Evolutionary conservation across 768 basidiomycete genomes (phyloP).

Genomic region (Boletus sp.): DNA sequence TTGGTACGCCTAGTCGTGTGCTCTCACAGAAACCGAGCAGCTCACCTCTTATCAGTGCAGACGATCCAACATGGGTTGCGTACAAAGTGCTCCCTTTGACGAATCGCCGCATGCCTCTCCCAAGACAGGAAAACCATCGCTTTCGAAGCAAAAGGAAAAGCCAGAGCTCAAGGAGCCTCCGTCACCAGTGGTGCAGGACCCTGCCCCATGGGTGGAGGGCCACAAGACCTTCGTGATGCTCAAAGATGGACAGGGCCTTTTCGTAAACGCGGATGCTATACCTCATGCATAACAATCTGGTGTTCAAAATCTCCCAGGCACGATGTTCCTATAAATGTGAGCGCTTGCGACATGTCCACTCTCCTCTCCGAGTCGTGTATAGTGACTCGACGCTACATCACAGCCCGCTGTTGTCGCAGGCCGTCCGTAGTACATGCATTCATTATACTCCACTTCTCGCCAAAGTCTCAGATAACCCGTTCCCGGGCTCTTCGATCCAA

Average conservation of each 20-base stretch:
- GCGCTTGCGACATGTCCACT: background rate
- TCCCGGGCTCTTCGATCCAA: background rate
- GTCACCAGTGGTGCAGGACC: conserved; percentile 9
- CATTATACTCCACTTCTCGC: background rate
- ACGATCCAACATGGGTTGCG: conserved; percentile 13
- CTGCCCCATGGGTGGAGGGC: conserved; percentile 30
- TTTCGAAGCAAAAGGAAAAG: conserved; percentile 3
- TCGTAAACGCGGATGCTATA: conserved; percentile 7
- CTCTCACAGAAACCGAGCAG: background rate
- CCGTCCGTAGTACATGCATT: background rate
- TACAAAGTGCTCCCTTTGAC: conserved; percentile 11
- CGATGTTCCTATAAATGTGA: background rate
- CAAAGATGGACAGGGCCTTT: conserved; percentile 25
- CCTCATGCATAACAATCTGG: background rate
- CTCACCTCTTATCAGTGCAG: background rate
- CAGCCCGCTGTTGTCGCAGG: background rate
- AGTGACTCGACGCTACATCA: background rate
- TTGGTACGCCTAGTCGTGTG: background rate
- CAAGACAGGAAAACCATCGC: background rate
- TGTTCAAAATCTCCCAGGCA: background rate
- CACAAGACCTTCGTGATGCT: conserved; percentile 26
- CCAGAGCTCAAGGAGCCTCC: conserved; percentile 1
- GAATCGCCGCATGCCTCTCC: background rate
- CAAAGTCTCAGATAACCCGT: background rate
- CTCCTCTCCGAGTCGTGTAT: background rate